Percentiles rank a stretch among this genome's conserved stretches.
Conservation (phyloP, 352 stramenopile genomes). For the Globisporangium cylindrosporum region DNA sequence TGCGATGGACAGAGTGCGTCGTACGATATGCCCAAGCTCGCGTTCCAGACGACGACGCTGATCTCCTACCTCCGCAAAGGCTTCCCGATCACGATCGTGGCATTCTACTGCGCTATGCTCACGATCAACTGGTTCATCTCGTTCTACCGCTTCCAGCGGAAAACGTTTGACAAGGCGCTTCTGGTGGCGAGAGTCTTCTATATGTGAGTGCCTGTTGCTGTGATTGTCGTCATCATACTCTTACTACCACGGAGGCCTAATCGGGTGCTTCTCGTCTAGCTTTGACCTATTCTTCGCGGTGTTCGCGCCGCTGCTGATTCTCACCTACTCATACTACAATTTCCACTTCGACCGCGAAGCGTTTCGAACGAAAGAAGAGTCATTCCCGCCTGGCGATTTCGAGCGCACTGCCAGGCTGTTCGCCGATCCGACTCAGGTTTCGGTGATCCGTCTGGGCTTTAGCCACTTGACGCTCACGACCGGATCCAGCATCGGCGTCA, state of each 20-base stretch:
- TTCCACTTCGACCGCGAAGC: slow-evolving; percentile 41
- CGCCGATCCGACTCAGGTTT: slow-evolving; percentile 39
- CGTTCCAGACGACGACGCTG: slow-evolving; percentile 46
- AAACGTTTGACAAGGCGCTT: slow-evolving; percentile 28
- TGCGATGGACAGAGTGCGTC: slow-evolving; percentile 26
- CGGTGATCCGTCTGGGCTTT: slow-evolving; percentile 43
- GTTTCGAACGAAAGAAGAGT: slow-evolving; percentile 33
- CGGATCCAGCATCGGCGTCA: slow-evolving; percentile 15
- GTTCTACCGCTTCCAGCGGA: slow-evolving; percentile 43
- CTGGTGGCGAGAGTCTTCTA: slow-evolving; percentile 34
- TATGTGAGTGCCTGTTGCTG: slow-evolving; percentile 19
- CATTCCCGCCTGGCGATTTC: slow-evolving; percentile 26
- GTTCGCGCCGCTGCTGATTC: slow-evolving; percentile 40
- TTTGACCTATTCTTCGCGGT: slow-evolving; percentile 68
- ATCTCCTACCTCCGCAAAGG: slow-evolving; percentile 40
- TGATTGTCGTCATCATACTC: background rate
- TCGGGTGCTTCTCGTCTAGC: slow-evolving; percentile 9
- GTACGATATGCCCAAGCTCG: slow-evolving; percentile 45
- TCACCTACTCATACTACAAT: slow-evolving; percentile 37
- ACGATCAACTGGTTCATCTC: slow-evolving; percentile 45
- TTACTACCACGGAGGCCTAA: background rate
- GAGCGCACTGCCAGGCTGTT: slow-evolving; percentile 43
- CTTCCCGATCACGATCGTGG: slow-evolving; percentile 37
- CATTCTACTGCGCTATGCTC: slow-evolving; percentile 36
- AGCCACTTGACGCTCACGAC: slow-evolving; percentile 42